Evolutionary conservation across 306 rosid genomes (phyloP), one percentile per base, ranked within the genome.

Genomic region (Pterocarpus macrocarpus): DNA sequence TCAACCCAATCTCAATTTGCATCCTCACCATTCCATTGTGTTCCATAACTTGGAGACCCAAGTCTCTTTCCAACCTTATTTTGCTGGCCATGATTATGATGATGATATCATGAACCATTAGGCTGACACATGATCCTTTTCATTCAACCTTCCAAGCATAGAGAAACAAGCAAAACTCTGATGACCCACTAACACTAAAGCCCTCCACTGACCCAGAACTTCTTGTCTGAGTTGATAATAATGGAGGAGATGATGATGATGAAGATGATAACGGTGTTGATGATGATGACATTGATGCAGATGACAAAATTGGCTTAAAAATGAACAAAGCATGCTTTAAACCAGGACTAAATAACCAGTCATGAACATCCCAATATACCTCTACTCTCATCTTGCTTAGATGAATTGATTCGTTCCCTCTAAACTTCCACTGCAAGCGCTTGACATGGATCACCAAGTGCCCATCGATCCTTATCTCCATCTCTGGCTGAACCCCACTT

Each of bases 361-460:
- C 98, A 82, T 94, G 97, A 16, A 92, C 97, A 87, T 94, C 98
- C 97, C 97, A 94, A 78, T 85, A 94, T 28, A 94, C 95, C 79
- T 92, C 98, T 8, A 94, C 76, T 82, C 95, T 88, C 81, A 89
- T 85, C 76, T 89, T 92, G 72, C 90, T 89, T 44, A 92, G 86
- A 87, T 87, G 90, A 83, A 94, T 85, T 0, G 92, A 89, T 66
- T 92, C 97, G 34, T 94, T 94, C 45, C 98, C 98, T 90, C 98
- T 89, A 52, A 94, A 94, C 45, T 94, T 94, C 98, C 98, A 94
- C 5, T 92, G 95, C 79, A 94, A 90, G 52, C 88, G 98, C 82
- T 94, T 94, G 59, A 94, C 95, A 32, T 94, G 95, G 79, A 94
- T 86, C 45, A 84, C 91, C 84, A 89, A 83, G 65, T 90, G 86